Percentiles rank a stretch among this genome's conserved stretches.
These are phyloP conservation scores for Globisporangium solare DNA, from an alignment of 352 stramenopile genomes.

Conservation along the genomic window DNA sequence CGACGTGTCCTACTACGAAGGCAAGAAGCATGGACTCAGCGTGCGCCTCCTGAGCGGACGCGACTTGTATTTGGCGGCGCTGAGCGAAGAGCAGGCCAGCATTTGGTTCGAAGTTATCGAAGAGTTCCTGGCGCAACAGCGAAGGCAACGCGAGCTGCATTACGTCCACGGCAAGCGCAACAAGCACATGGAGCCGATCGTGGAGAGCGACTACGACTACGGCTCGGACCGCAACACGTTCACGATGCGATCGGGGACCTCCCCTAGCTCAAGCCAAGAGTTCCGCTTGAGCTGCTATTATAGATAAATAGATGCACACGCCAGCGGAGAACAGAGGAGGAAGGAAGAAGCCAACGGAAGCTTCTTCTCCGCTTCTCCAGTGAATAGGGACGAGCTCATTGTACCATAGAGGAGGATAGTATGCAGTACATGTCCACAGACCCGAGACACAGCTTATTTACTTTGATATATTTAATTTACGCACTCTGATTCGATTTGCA, in stretches of 20 bases:
- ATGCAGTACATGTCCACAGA: too few relatives aligned
- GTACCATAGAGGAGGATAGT: too few relatives aligned
- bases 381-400: too few relatives aligned
- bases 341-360: background rate
- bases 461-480: too few relatives aligned
- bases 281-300: background rate
- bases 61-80: conserved; percentile 39
- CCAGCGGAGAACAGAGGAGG: background rate
- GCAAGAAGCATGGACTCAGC: conserved; percentile 44
- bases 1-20: conserved; percentile 45
- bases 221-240: conserved; percentile 21
- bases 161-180: conserved; percentile 34
- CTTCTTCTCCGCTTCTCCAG: background rate
- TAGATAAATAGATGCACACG: background rate
- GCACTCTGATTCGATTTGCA: too few relatives aligned
- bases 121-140: conserved; percentile 35
- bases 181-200: conserved; percentile 37
- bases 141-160: conserved; percentile 32
- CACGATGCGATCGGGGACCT: background rate
- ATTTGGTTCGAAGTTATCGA: conserved; percentile 62
- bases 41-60: conserved; percentile 45
- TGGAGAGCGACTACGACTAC: conserved; percentile 27
- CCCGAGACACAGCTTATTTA: too few relatives aligned
- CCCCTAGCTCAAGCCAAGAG: background rate
- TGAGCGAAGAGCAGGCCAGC: conserved; percentile 48